Evolutionary conservation across 2,329 filamentous ascomycete species (phyloP).

Genomic region (Dactylonectria estremocensis): DNA sequence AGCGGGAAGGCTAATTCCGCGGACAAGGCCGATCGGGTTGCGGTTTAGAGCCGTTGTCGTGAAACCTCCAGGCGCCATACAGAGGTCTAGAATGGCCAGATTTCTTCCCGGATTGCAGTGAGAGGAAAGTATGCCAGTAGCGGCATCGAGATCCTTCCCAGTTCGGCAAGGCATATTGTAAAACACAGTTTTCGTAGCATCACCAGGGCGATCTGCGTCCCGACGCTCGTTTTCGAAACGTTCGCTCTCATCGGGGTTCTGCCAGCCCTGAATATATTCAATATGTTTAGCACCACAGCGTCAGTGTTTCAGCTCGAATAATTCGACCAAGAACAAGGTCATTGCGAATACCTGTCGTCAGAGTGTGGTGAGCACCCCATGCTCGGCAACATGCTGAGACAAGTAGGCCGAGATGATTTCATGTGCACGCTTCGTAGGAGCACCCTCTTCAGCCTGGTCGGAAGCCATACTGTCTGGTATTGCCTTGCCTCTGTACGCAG

Average conservation of each 20-base stretch:
- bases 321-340: not conserved
- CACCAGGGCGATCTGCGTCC: not conserved
- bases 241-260: not conserved
- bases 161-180: slow-evolving; percentile 7
- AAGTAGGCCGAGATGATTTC: slow-evolving; percentile 7
- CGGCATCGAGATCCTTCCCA: not conserved
- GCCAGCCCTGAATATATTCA: not conserved
- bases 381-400: not conserved
- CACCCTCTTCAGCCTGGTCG: not conserved
- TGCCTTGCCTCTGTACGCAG: no score
- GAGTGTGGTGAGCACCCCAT: not conserved
- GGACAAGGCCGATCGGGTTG: not conserved
- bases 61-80: slow-evolving; percentile 15
- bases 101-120: not conserved
- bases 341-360: not conserved
- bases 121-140: not conserved
- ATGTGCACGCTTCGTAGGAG: not conserved
- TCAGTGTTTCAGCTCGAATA: not conserved
- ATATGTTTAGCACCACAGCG: not conserved
- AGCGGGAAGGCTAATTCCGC: slow-evolving; percentile 1
- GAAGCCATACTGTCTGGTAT: not conserved
- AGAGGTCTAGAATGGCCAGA: not conserved
- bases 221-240: not conserved
- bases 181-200: not conserved
- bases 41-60: not conserved